Conservation (phyloP, 192 early-diverging fungal genomes). For the Linnemannia elongata region DNA sequence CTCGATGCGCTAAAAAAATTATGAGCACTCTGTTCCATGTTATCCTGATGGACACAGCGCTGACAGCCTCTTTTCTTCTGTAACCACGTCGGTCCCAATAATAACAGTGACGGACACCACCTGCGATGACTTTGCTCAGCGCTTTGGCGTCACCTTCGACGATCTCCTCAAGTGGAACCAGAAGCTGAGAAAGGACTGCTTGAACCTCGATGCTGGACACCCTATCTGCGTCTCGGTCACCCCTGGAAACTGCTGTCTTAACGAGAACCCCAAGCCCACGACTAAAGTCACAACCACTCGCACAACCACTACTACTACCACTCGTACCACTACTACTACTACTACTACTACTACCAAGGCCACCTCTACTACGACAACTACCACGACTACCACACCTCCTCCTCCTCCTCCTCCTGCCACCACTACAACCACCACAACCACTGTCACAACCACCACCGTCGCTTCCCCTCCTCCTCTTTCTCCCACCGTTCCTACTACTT, state of each 20-base stretch:
- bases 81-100: not conserved
- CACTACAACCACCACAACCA: not conserved
- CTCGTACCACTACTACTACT: not conserved
- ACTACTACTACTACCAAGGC: not conserved
- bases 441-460: not conserved
- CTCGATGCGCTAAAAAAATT: not conserved
- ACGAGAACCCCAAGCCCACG: not conserved
- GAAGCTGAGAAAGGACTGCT: not conserved
- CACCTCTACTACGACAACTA: not conserved
- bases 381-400: not conserved
- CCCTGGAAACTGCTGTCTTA: conserved; percentile 6
- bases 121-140: not conserved
- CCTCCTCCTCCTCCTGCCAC: not conserved
- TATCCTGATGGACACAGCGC: not conserved
- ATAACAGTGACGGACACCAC: not conserved
- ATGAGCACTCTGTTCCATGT: not conserved
- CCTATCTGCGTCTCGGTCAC: conserved; percentile 22
- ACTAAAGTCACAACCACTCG: not conserved
- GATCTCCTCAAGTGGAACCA: conserved; percentile 6
- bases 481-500: not conserved
- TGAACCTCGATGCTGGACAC: conserved; percentile 15
- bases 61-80: not conserved
- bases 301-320: not conserved
- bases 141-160: conserved; percentile 1
- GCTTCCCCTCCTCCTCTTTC: not conserved